Conservation (phyloP, 148 eudicot genomes). For the Talinum fruticosum region DNA sequence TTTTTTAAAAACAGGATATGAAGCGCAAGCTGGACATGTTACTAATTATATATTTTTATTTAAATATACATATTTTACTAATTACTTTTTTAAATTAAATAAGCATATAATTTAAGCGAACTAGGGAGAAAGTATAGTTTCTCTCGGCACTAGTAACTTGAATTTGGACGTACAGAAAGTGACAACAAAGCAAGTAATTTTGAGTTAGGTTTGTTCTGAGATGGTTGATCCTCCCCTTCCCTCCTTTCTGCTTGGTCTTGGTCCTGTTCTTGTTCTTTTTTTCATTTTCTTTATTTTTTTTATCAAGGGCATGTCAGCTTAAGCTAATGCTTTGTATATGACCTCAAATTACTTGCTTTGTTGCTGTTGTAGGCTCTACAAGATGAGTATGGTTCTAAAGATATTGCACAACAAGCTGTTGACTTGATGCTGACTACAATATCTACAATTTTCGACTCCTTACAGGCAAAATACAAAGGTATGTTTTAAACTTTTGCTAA, state of each 20-base stretch:
- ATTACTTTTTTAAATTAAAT: too few relatives aligned
- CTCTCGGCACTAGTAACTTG: too few relatives aligned
- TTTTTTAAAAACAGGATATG: too few relatives aligned
- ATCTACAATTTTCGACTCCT: slow-evolving; percentile 49
- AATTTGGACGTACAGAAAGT: too few relatives aligned
- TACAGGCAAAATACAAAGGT: slow-evolving; percentile 59
- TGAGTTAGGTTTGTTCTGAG: neutral
- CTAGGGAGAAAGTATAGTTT: too few relatives aligned
- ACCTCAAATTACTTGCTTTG: slow-evolving; percentile 14
- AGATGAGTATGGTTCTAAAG: slow-evolving; percentile 64
- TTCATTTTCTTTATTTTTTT: neutral
- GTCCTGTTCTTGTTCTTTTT: too few relatives aligned
- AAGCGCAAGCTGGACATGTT: too few relatives aligned
- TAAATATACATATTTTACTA: too few relatives aligned
- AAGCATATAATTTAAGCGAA: too few relatives aligned
- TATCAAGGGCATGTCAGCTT: neutral
- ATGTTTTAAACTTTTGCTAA: slow-evolving; percentile 1
- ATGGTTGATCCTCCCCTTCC: neutral
- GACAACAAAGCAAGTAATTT: neutral
- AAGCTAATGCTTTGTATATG: neutral
- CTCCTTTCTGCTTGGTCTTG: too few relatives aligned
- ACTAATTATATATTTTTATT: too few relatives aligned
- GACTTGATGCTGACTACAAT: slow-evolving; percentile 56
- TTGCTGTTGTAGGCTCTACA: slow-evolving; percentile 55
- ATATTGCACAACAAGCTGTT: slow-evolving; percentile 52